phyloP scores from a whole-genome alignment of 2,329 filamentous ascomycete species.

The Claviceps humidiphila region DNA sequence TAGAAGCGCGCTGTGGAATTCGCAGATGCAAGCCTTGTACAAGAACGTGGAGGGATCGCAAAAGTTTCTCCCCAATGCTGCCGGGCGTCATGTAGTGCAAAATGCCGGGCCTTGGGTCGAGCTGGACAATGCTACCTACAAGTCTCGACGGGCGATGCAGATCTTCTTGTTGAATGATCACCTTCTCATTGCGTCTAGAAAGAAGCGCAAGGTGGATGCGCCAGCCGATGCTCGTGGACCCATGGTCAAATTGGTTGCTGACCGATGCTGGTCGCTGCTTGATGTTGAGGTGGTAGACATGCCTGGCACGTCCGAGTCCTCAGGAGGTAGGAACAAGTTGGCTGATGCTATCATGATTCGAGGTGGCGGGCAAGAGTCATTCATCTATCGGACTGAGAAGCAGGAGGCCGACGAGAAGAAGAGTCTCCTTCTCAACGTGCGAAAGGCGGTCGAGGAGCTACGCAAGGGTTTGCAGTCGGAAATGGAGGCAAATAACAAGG shows the following conservation, averaged over 20 bases:
- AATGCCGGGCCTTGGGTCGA: slow-evolving; percentile 93
- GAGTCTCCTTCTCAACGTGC: slow-evolving; percentile 72
- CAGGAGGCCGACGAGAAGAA: slow-evolving; percentile 66
- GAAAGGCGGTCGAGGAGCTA: slow-evolving; percentile 85
- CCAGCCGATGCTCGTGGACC: slow-evolving; percentile 36
- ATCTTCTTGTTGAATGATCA: slow-evolving; percentile 92
- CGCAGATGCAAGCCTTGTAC: slow-evolving; percentile 66
- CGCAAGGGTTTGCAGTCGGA: slow-evolving; percentile 76
- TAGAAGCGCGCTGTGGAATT: slow-evolving; percentile 53
- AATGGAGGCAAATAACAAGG: slow-evolving; percentile 73
- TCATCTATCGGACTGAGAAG: slow-evolving; percentile 87
- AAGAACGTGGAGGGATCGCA: slow-evolving; percentile 97
- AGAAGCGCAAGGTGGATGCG: slow-evolving; percentile 77
- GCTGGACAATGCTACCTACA: slow-evolving; percentile 94
- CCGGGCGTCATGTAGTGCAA: slow-evolving; percentile 85
- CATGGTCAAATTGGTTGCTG: slow-evolving; percentile 70
- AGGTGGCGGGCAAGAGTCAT: slow-evolving; percentile 73
- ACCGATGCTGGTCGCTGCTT: slow-evolving; percentile 84
- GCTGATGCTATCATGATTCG: slow-evolving; percentile 84
- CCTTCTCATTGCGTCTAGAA: slow-evolving; percentile 76
- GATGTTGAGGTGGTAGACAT: slow-evolving; percentile 91
- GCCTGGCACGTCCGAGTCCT: slow-evolving; percentile 50
- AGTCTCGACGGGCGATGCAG: slow-evolving; percentile 76
- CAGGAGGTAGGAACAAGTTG: slow-evolving; percentile 44
- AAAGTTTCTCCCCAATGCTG: slow-evolving; percentile 82